Evolutionary conservation across 2,329 filamentous ascomycete genomes (phyloP), one percentile per base, ranked within the genome.

Genomic region (Calonectria hongkongensis): DNA sequence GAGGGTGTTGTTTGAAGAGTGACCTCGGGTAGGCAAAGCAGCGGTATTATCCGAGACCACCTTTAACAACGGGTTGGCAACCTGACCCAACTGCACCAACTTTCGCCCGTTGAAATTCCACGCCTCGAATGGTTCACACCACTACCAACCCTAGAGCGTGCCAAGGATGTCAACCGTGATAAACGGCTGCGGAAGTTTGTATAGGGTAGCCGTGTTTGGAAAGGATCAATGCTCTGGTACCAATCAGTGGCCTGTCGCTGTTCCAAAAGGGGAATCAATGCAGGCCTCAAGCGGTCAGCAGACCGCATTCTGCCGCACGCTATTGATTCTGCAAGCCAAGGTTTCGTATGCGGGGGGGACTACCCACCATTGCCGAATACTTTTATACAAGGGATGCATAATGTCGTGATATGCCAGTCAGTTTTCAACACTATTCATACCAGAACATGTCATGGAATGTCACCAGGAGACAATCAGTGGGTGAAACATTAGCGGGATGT

Each of bases 261-360:
- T 15, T 41, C 54, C 54, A 58, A 27, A 27, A 36, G 4, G 21
- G 54, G 54, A 58, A 58, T 27, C 33, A 41, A 12, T 25, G 25
- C 43, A 27, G 30, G 30, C 28, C 9, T 18, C n/a, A 18, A 68
- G 39, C 41, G 58, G 54, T 56, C 39, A 39, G 27, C 58, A 25
- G 66, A 13, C 21, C 47, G 25, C 16, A 36, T 45, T 48, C 27
- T 64, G 27, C 10, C 27, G n/a, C 33, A 36, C n/a, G 45, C 56
- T 68, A 69, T 69, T 36, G 47, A 69, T 56, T 47, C 47, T 64
- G 58, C 33, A 47, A 41, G 48, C 62, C 58, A 28, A 28, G 54
- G 45, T 21, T 45, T 69, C 4, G 6, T 4, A 33, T 47, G 58
- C 10, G 16, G n/a, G n/a, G 41, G 16, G 10, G 27, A 21, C 33